Percentiles rank a stretch among this genome's conserved stretches.
phyloP scores from a whole-genome alignment of 2,329 filamentous ascomycete genomes.

The Aspergillus texensis region DNA sequence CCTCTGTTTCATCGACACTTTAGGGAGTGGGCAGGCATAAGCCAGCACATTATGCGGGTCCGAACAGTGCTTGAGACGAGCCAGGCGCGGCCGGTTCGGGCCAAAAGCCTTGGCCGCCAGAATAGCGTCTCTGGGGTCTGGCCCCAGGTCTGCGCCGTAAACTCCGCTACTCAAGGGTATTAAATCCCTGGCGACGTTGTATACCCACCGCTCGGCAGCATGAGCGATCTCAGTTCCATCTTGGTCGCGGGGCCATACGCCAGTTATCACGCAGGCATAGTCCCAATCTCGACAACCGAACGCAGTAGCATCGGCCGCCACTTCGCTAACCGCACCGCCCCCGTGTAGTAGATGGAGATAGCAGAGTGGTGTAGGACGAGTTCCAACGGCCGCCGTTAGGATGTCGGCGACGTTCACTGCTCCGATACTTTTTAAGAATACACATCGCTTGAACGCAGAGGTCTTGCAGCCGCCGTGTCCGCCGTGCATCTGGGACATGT shows the following conservation, averaged over 20 bases:
- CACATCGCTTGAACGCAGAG: constrained; percentile 65
- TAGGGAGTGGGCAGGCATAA: constrained; percentile 59
- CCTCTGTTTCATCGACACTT: constrained; percentile 38
- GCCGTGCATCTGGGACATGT: constrained; percentile 62
- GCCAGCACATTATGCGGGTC: constrained; percentile 58
- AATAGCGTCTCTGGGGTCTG: constrained; percentile 58
- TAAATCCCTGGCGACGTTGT: constrained; percentile 49
- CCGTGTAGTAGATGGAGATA: constrained; percentile 65
- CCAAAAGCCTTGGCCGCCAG: constrained; percentile 62
- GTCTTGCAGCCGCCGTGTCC: constrained; percentile 62
- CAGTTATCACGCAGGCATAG: constrained; percentile 66
- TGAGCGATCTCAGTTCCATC: constrained; percentile 49
- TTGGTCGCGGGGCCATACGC: constrained; percentile 60
- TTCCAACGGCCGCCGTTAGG: constrained; percentile 51
- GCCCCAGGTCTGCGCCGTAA: constrained; percentile 66
- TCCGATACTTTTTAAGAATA: constrained; percentile 59
- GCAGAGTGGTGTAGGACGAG: constrained; percentile 56
- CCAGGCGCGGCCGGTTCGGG: constrained; percentile 53
- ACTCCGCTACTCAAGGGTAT: constrained; percentile 55
- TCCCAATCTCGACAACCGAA: constrained; percentile 66
- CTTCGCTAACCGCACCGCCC: constrained; percentile 54
- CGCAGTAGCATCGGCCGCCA: constrained; percentile 52
- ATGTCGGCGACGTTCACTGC: constrained; percentile 31
- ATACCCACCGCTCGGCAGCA: constrained; percentile 58
- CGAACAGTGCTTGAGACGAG: constrained; percentile 51